Percentiles rank a stretch among this genome's conserved stretches.
Conservation (phyloP, 306 rosid species). For the Mucuna pruriens region DNA sequence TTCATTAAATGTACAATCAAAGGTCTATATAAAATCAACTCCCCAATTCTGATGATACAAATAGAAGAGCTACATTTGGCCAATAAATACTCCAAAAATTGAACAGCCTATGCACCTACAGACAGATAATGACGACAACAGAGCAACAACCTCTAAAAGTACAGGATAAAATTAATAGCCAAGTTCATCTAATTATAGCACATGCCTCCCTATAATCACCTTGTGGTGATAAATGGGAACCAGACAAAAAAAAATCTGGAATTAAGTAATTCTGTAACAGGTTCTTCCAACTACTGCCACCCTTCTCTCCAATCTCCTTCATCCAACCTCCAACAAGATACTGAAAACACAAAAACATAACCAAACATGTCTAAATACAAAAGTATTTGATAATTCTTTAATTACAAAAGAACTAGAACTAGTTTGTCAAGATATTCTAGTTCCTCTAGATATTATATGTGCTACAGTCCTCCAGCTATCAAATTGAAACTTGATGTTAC, state of each 20-base stretch:
- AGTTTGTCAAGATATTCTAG: neutral
- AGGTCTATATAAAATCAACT: neutral
- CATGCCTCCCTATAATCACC: neutral
- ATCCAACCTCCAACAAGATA: neutral
- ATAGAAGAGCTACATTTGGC: neutral
- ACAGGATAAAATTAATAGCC: neutral
- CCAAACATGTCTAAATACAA: neutral
- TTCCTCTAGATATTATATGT: constrained; percentile 9
- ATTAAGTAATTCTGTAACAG: neutral
- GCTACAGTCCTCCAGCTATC: neutral
- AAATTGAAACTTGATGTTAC: constrained; percentile 16
- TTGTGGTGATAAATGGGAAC: constrained; percentile 9
- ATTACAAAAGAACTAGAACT: constrained; percentile 14
- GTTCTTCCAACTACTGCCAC: constrained; percentile 11
- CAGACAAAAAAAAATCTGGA: neutral
- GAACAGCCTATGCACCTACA: constrained; percentile 3
- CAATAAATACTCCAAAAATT: neutral
- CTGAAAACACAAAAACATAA: neutral
- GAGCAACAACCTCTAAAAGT: constrained; percentile 6
- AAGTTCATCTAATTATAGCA: constrained; percentile 30
- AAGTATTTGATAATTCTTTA: neutral
- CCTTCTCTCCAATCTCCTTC: constrained; percentile 8
- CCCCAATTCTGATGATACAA: neutral
- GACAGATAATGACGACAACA: constrained; percentile 11
- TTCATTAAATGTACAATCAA: constrained; percentile 5